Conservation (phyloP, 192 early-diverging fungal species). For the Funneliformis mosseae region DNA sequence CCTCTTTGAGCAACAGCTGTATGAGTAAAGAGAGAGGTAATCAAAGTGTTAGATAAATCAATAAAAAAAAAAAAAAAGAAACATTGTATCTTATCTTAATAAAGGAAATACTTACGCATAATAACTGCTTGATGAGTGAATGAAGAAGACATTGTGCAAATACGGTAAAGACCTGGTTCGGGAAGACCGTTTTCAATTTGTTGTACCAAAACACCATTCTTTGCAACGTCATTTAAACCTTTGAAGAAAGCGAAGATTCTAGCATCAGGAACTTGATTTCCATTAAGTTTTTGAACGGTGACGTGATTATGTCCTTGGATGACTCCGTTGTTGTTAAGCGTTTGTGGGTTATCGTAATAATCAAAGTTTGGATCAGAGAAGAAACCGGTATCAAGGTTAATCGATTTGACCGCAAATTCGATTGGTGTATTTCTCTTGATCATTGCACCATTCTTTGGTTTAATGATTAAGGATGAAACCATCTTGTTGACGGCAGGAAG, state of each 20-base stretch:
- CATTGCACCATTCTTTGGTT: neutral
- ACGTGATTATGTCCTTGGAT: constrained; percentile 9
- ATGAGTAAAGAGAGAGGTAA: too few species aligned
- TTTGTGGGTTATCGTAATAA: neutral
- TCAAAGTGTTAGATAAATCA: too few species aligned
- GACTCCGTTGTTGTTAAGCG: neutral
- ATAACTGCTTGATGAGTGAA: constrained; percentile 19
- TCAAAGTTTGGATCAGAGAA: neutral
- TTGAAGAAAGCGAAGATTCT: constrained; percentile 11
- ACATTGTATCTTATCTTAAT: too few species aligned
- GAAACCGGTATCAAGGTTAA: neutral
- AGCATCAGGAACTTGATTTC: neutral
- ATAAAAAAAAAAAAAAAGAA: too few species aligned
- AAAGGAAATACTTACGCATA: constrained; percentile 1
- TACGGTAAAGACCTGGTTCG: neutral
- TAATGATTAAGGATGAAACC: neutral
- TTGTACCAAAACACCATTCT: neutral
- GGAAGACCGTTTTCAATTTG: neutral
- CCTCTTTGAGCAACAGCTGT: constrained; percentile 31
- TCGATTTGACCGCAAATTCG: neutral
- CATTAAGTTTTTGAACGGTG: neutral
- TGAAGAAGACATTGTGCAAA: constrained; percentile 20
- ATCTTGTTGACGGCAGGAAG: neutral
- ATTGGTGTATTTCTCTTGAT: neutral
- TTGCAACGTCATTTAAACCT: neutral